Base-by-base conservation (phyloP, 345 rosid genomes). In the Durio zibethinus region DNA sequence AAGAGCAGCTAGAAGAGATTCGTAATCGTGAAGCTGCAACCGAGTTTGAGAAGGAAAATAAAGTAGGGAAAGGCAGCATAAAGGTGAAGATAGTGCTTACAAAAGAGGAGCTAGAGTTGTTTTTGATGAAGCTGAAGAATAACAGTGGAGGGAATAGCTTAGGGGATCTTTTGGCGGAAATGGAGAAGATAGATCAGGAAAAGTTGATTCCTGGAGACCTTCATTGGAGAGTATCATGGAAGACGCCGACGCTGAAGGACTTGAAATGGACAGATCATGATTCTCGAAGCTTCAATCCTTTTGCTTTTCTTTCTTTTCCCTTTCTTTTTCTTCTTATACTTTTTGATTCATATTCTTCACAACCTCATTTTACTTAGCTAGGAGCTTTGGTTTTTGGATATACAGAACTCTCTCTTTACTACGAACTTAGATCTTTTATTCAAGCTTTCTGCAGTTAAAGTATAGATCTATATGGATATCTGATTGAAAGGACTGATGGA, bases 31-130 rank as follows among this genome's bases (percentile, higher is more conserved):
- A 56, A 38, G 64, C 15, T 15, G 45, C 47, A 45, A 45, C 36
- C 5, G 38, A 45, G 47, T 50, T n/a, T 60, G n/a, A n/a, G n/a
- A n/a, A n/a, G n/a, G n/a, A n/a, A n/a, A n/a, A n/a, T n/a, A n/a
- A n/a, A n/a, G n/a, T n/a, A n/a, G 77, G 57, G 27, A 70, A 83
- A 73, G 83, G 84, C 56, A 84, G 89, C 36, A 48, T 85, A 67
- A 91, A 92, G 85, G 87, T 94, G 76, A 92, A 94, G 88, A 84
- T 94, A 69, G 86, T 94, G 74, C 89, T 94, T 79, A 87, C 90
- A 43, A 91, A 82, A 77, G 92, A 92, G 42, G 97, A 94, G 79
- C 65, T 94, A 6, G 90, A 90, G 74, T 83, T 84, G 91, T 74
- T 94, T 73, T 78, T 90, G 88, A 67, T 80, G 73, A 85, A 82